phyloP scores from a whole-genome alignment of 2,329 filamentous ascomycete genomes.

The Beauveria brongniartii region DNA sequence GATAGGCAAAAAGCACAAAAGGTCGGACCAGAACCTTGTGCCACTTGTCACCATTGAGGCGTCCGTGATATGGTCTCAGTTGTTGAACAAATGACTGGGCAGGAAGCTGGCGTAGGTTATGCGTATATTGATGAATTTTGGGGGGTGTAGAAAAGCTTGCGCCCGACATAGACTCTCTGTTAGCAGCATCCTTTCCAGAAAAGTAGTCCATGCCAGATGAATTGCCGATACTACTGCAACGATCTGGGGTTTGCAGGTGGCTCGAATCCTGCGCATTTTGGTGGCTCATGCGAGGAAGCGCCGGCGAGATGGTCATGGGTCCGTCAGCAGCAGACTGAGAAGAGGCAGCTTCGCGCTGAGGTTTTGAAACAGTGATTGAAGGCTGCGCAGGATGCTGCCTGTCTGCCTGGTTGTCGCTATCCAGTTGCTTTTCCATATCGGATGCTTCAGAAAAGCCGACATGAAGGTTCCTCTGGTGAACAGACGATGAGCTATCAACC shows the following conservation, averaged over 20 bases:
- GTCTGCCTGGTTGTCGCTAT: background rate
- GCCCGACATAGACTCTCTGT: conserved; percentile 34
- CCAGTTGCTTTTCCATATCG: conserved; percentile 11
- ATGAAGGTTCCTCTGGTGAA: conserved; percentile 32
- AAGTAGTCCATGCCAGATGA: conserved; percentile 17
- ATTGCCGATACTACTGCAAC: conserved; percentile 2
- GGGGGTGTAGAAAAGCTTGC: conserved; percentile 26
- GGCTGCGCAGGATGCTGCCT: background rate
- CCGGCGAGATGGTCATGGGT: background rate
- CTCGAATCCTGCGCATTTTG: background rate
- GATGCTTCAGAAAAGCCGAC: conserved; percentile 45
- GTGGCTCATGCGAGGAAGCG: background rate
- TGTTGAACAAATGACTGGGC: conserved; percentile 65
- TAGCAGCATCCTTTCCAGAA: conserved; percentile 26
- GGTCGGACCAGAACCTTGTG: conserved; percentile 68
- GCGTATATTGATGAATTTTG: conserved; percentile 54
- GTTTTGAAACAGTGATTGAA: conserved; percentile 8
- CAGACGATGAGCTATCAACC: conserved; percentile 14
- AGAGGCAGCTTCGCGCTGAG: background rate
- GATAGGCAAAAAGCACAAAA: conserved; percentile 81
- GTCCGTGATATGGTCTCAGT: conserved; percentile 69
- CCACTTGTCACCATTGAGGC: conserved; percentile 73
- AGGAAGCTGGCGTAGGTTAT: conserved; percentile 57
- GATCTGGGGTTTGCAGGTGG: background rate
- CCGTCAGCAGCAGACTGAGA: background rate